Percentiles rank a stretch among this genome's conserved stretches.
These are phyloP conservation scores for Hymenoscyphus repandus DNA, from an alignment of 2,329 filamentous ascomycete species.

Conservation along the genomic window DNA sequence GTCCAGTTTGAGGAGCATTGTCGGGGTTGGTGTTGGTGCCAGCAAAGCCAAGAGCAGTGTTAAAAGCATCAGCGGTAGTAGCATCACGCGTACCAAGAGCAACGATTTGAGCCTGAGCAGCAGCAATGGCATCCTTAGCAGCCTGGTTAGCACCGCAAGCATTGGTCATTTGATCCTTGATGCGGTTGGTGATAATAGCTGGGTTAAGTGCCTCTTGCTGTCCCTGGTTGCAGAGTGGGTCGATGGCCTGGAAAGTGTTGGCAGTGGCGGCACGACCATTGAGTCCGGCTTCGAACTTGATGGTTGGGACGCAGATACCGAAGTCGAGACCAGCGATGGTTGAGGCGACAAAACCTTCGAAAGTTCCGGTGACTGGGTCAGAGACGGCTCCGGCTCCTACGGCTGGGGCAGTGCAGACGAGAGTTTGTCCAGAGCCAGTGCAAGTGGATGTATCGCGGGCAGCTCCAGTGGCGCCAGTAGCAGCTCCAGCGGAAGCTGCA, in stretches of 20 bases:
- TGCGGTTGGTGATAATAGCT: slow-evolving; percentile 68
- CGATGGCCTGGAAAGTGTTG: slow-evolving; percentile 64
- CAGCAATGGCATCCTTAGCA: slow-evolving; percentile 47
- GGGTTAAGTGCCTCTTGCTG: slow-evolving; percentile 66
- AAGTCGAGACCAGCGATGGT: slow-evolving; percentile 42
- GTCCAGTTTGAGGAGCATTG: slow-evolving; percentile 26
- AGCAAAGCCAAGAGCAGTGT: slow-evolving; percentile 34
- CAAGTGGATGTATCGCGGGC: slow-evolving; percentile 18
- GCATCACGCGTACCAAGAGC: slow-evolving; percentile 44
- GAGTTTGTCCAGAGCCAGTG: slow-evolving; percentile 15
- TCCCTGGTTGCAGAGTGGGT: slow-evolving; percentile 53
- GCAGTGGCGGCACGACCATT: slow-evolving; percentile 47
- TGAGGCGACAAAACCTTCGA: slow-evolving; percentile 23
- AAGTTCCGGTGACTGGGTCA: slow-evolving; percentile 15
- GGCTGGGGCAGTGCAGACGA: slow-evolving; percentile 15
- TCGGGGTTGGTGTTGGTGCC: slow-evolving; percentile 29
- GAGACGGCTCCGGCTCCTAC: slow-evolving; percentile 10
- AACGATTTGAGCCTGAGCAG: slow-evolving; percentile 48
- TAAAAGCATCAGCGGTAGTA: slow-evolving; percentile 43
- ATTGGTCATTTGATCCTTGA: slow-evolving; percentile 64
- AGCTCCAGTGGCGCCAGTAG: slow-evolving; percentile 13
- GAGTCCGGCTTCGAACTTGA: slow-evolving; percentile 52
- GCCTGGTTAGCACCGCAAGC: slow-evolving; percentile 59
- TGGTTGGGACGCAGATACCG: slow-evolving; percentile 44
- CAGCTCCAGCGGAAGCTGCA: slow-evolving; percentile 4